phyloP scores from a whole-genome alignment of 306 rosid species.

The Senna tora region DNA sequence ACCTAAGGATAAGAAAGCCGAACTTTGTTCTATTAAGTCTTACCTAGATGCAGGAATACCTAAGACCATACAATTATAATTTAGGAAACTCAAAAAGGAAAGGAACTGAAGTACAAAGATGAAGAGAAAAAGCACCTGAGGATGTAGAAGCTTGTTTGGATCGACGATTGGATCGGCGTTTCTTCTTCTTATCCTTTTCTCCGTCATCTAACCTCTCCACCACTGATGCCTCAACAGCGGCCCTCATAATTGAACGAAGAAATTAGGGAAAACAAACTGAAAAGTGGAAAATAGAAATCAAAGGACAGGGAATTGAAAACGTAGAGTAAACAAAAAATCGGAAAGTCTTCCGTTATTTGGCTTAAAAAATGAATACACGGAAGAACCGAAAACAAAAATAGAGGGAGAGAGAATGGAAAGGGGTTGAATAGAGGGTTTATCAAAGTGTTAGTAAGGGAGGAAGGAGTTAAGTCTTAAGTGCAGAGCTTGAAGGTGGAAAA shows the following conservation, averaged over 20 bases:
- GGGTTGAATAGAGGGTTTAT: neutral
- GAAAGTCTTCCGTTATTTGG: neutral
- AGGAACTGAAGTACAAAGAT: neutral
- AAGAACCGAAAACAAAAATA: neutral
- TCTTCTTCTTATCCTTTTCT: conserved; percentile 91
- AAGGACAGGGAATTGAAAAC: neutral
- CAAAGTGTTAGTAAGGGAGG: neutral
- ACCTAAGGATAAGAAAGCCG: neutral
- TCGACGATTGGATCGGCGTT: conserved; percentile 76
- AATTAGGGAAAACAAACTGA: neutral
- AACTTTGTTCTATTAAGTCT: neutral
- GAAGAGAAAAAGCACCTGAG: conserved; percentile 38
- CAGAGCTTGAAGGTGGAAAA: conserved; percentile 40
- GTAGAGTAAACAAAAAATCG: neutral
- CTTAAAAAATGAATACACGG: neutral
- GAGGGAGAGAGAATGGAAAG: neutral
- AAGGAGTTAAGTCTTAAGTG: neutral
- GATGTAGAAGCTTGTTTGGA: conserved; percentile 50
- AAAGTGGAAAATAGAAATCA: neutral
- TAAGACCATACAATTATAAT: neutral
- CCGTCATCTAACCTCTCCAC: conserved; percentile 61
- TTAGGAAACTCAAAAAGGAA: neutral
- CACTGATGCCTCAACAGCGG: conserved; percentile 51
- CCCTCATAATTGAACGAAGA: conserved; percentile 45
- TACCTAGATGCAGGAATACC: neutral